Conservation (phyloP, 768 basidiomycete genomes). For the Pholiota conissans region DNA sequence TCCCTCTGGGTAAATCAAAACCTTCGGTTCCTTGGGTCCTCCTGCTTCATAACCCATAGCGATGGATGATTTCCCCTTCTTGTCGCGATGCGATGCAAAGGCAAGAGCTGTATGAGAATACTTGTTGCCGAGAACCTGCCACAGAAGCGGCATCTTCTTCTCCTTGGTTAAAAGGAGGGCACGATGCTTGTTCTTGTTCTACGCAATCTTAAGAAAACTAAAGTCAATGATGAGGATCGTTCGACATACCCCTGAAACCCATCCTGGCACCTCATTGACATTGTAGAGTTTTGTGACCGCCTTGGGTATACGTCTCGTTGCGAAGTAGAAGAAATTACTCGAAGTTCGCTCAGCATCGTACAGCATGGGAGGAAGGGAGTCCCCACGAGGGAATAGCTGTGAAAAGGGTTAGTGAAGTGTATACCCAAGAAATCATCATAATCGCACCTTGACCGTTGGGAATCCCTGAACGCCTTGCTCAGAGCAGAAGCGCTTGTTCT, state of each 20-base stretch:
- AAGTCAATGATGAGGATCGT: neutral
- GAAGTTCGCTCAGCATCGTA: constrained; percentile 78
- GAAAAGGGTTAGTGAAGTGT: neutral
- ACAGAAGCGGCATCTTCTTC: constrained; percentile 73
- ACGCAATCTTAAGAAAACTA: neutral
- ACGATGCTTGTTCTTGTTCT: constrained; percentile 45
- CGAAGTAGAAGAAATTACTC: constrained; percentile 74
- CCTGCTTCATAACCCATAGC: constrained; percentile 59
- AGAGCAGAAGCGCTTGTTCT: constrained; percentile 80
- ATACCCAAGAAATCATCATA: neutral
- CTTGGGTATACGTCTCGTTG: constrained; percentile 71
- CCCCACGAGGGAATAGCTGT: constrained; percentile 79
- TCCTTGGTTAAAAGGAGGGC: constrained; percentile 75
- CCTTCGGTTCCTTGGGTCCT: constrained; percentile 58
- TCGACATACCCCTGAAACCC: constrained; percentile 65
- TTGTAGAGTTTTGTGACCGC: constrained; percentile 61
- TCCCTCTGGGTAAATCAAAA: constrained; percentile 69
- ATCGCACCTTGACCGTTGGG: constrained; percentile 82
- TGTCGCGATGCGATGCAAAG: constrained; percentile 66
- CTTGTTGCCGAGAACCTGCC: constrained; percentile 78
- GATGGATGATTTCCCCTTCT: constrained; percentile 57
- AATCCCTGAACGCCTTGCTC: constrained; percentile 89
- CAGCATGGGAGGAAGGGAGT: constrained; percentile 54
- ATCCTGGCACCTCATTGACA: constrained; percentile 56
- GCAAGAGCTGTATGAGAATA: constrained; percentile 57